phyloP scores from a whole-genome alignment of 331 rosid genomes.

The Saraca asoca region DNA sequence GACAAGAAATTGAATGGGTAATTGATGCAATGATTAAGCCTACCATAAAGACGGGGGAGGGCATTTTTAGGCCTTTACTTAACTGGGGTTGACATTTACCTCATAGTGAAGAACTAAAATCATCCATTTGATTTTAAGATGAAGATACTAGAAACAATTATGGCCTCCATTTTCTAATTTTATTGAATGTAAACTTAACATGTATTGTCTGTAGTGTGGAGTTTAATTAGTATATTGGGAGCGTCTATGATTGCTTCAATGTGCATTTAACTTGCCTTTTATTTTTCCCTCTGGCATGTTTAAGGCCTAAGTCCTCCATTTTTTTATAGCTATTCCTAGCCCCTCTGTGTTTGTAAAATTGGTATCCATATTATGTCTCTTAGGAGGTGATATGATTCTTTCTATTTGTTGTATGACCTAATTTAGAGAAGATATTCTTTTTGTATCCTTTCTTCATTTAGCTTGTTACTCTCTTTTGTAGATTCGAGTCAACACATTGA shows the following conservation, averaged over 20 bases:
- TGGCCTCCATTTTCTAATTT: neutral
- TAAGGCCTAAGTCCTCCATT: slow-evolving; percentile 6
- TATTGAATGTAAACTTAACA: neutral
- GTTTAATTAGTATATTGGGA: neutral
- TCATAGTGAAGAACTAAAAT: neutral
- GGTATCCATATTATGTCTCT: slow-evolving; percentile 6
- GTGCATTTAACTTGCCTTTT: too few species aligned
- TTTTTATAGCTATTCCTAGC: neutral
- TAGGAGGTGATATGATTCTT: slow-evolving; percentile 16
- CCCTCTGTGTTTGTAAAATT: neutral
- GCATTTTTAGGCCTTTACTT: too few species aligned
- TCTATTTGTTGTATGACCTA: slow-evolving; percentile 19
- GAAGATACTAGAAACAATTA: neutral
- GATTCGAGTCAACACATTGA: slow-evolving; percentile 51
- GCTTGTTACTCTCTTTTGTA: slow-evolving; percentile 41
- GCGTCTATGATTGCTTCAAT: too few species aligned
- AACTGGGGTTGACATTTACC: neutral
- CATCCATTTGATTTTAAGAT: neutral
- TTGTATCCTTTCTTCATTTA: slow-evolving; percentile 32
- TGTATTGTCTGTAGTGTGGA: neutral
- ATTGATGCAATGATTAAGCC: too few species aligned
- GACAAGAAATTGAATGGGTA: too few species aligned
- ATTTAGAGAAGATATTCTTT: slow-evolving; percentile 31
- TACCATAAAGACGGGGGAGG: too few species aligned
- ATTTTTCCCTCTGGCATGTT: neutral